Evolutionary conservation across 345 rosid species (phyloP), one percentile per base, ranked within the genome.

Genomic region (Gynandropsis gynandra): DNA sequence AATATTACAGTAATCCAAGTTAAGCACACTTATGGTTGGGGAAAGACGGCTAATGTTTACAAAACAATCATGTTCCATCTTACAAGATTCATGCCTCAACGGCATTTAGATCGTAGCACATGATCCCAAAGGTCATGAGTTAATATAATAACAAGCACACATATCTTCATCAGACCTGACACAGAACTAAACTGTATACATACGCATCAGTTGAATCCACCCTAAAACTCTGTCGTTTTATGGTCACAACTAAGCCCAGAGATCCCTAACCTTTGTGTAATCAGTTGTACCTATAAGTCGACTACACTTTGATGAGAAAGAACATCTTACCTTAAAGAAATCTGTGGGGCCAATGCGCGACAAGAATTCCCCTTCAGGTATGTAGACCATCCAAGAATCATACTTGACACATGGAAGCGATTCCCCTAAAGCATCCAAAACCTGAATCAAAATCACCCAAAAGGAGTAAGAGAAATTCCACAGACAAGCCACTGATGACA

Each of bases 361-460:
- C 66, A 86, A 73, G 75, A 89, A 83, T 35, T 89, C 94, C 6
- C 85, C 97, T 73, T 89, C 97, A 17, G 96, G 97, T 53, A 90
- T 56, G 62, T 81, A 86, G 18, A 89, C 98, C 96, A 74, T 89
- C 98, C 96, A 89, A 57, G 98, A 89, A 65, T 89, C 98, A 63
- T 89, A 89, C 1, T 67, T 83, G 19, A 40, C 75, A 65, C 92
- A 90, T 4, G 92, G 87, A 75, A 86, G 57, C 7, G 96, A 74
- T 74, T 90, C 98, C 5, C 85, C 96, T 61, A 90, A 61, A 18
- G 95, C 95, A 75, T 86, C 96, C 38, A 90, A 56, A 58, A 90
- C 96, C 96, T 86, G 76, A 58, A 72, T 20, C 24, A 42, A 12
- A 65, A 65, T 34, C 35, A 29, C 52, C 19, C 12, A 10, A 47